Evolutionary conservation across 2,329 filamentous ascomycete genomes (phyloP).

Genomic region (Helotiales sp.): DNA sequence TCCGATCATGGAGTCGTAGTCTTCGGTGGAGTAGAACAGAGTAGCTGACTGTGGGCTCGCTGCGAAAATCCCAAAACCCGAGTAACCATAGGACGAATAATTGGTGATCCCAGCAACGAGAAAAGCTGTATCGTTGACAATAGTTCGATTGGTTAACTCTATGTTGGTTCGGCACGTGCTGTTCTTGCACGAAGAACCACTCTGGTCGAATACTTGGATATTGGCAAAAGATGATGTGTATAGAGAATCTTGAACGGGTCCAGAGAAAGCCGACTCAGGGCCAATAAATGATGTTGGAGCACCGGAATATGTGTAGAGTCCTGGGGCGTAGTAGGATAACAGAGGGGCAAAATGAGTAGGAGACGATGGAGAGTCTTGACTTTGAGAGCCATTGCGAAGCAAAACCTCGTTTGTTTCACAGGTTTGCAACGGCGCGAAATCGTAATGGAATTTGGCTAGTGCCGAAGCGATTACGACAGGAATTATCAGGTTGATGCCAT

Average conservation of each 20-base stretch:
- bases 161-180: background rate
- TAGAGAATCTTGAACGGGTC: slow-evolving; percentile 20
- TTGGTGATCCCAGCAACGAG: slow-evolving; percentile 23
- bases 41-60: slow-evolving; percentile 21
- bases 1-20: background rate
- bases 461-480: slow-evolving; percentile 58
- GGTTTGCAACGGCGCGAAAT: slow-evolving; percentile 22
- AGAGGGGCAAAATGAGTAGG: slow-evolving; percentile 13
- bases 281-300: slow-evolving; percentile 19
- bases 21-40: slow-evolving; percentile 18
- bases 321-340: background rate
- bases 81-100: background rate
- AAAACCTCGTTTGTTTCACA: slow-evolving; percentile 19
- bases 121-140: slow-evolving; percentile 17
- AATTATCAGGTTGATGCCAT: slow-evolving; percentile 56
- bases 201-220: background rate
- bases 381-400: slow-evolving; percentile 14
- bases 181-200: background rate
- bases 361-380: background rate
- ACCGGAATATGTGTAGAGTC: background rate
- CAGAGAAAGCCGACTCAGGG: slow-evolving; percentile 23
- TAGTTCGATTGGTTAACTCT: slow-evolving; percentile 12
- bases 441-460: slow-evolving; percentile 45
- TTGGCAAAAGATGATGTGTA: slow-evolving; percentile 5
- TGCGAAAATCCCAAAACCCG: slow-evolving; percentile 22